Conservation (phyloP, 1,139 yeast species). For the Taiozyma onychis region DNA sequence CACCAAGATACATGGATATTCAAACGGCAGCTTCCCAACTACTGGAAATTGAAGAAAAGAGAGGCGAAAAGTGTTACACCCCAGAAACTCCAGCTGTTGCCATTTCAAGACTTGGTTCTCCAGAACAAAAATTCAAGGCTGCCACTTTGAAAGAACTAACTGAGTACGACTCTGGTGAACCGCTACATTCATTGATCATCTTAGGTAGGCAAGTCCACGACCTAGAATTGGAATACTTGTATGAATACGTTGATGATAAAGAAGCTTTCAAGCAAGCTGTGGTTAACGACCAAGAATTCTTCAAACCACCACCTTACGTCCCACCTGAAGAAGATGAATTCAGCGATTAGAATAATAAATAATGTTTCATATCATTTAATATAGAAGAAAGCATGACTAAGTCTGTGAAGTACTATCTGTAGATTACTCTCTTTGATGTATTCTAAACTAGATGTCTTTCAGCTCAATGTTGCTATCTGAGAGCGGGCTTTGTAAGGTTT, state of each 20-base stretch:
- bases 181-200: constrained; percentile 85
- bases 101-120: constrained; percentile 85
- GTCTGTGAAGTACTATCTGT: background rate
- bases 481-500: background rate
- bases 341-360: constrained; percentile 11
- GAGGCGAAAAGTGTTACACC: constrained; percentile 73
- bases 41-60: constrained; percentile 75
- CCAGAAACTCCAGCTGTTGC: constrained; percentile 91
- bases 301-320: constrained; percentile 47
- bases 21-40: constrained; percentile 85
- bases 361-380: background rate
- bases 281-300: constrained; percentile 64
- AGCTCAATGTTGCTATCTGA: background rate
- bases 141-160: constrained; percentile 74
- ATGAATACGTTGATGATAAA: constrained; percentile 67
- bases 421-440: background rate
- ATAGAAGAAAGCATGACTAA: background rate
- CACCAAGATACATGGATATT: constrained; percentile 94
- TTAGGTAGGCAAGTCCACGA: constrained; percentile 94
- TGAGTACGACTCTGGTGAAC: constrained; percentile 87
- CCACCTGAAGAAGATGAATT: constrained; percentile 33
- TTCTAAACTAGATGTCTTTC: background rate
- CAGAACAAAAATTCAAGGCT: constrained; percentile 75
- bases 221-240: constrained; percentile 78
- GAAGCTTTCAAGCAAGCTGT: constrained; percentile 57